These are phyloP conservation scores for Microsporum audouinii DNA, from an alignment of 2,329 filamentous ascomycete species.

Conservation along the genomic window DNA sequence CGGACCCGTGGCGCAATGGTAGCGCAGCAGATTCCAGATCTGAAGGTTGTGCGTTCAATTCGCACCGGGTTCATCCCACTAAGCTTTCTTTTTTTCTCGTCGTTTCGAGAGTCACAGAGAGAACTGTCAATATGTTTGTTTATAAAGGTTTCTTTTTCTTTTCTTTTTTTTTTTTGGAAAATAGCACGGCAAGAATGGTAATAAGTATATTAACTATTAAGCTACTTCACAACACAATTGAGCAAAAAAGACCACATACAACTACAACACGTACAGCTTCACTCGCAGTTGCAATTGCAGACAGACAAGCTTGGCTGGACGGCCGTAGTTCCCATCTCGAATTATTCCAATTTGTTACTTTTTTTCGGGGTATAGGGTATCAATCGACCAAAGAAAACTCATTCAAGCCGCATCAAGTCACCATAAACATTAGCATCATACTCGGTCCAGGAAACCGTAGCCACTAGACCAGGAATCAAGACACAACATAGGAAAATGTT, in stretches of 20 bases:
- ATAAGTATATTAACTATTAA: constrained; percentile 2
- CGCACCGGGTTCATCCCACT: constrained; percentile 9
- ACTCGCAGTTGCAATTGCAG: not conserved
- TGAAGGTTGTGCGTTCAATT: constrained; percentile 14
- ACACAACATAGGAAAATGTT: not conserved
- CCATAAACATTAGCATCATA: not conserved
- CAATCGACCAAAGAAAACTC: not conserved
- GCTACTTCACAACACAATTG: not conserved
- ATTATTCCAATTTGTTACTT: not conserved
- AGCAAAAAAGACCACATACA: not conserved
- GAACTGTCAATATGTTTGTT: too few species aligned
- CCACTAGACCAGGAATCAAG: not conserved
- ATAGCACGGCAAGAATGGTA: not conserved
- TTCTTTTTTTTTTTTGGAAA: not conserved
- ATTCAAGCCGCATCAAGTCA: not conserved
- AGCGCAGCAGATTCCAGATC: constrained; percentile 14
- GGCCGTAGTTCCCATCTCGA: not conserved
- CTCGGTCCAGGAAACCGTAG: not conserved
- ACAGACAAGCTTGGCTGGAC: not conserved
- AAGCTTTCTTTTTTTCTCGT: not conserved
- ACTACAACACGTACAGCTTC: not conserved
- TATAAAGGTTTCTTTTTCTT: not conserved
- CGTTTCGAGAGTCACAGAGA: not conserved
- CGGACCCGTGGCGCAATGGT: constrained; percentile 13
- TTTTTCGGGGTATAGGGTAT: constrained; percentile 3